Evolutionary conservation across 352 stramenopile genomes (phyloP).

Genomic region (Globisporangium yorkense): DNA sequence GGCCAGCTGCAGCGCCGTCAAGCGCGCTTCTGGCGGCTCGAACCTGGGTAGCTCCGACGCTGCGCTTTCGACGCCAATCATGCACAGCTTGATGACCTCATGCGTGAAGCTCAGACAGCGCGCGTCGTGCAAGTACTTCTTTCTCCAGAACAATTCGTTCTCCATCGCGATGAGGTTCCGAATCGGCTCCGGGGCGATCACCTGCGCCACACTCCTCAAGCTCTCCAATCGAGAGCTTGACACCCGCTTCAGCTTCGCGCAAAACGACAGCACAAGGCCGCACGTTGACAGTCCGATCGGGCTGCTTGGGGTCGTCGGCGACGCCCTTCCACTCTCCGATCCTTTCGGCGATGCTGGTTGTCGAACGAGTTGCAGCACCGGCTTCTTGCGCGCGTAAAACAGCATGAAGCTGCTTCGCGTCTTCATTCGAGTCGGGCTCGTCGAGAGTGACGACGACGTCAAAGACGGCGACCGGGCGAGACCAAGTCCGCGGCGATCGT

Average conservation of each 20-base stretch:
- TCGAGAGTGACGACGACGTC: conserved; percentile 2
- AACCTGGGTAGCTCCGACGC: conserved; percentile 40
- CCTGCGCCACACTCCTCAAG: conserved; percentile 34
- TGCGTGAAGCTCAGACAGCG: conserved; percentile 79
- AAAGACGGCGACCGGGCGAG: conserved; percentile 9
- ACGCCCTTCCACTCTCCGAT: background rate
- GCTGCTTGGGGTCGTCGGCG: background rate
- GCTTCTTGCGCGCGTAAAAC: conserved; percentile 62
- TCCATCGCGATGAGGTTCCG: conserved; percentile 71
- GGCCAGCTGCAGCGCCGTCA: conserved; percentile 69
- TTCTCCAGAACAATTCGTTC: conserved; percentile 83
- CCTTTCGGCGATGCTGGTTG: background rate
- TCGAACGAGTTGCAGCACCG: conserved; percentile 25
- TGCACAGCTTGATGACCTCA: conserved; percentile 57
- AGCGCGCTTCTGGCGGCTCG: conserved; percentile 56
- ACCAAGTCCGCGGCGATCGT: conserved; percentile 18
- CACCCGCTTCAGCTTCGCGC: conserved; percentile 26
- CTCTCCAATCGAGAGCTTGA: conserved; percentile 28
- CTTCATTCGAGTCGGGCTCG: conserved; percentile 44
- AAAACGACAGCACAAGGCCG: conserved; percentile 25
- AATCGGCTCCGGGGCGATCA: conserved; percentile 72
- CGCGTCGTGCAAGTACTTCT: conserved; percentile 77
- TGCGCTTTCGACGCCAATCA: conserved; percentile 29
- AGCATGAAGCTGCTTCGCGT: conserved; percentile 87
- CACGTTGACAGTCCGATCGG: conserved; percentile 3